Evolutionary conservation across 1,284 basidiomycete species (phyloP), one percentile per base, ranked within the genome.

Genomic region (Ganoderma leucocontextum): DNA sequence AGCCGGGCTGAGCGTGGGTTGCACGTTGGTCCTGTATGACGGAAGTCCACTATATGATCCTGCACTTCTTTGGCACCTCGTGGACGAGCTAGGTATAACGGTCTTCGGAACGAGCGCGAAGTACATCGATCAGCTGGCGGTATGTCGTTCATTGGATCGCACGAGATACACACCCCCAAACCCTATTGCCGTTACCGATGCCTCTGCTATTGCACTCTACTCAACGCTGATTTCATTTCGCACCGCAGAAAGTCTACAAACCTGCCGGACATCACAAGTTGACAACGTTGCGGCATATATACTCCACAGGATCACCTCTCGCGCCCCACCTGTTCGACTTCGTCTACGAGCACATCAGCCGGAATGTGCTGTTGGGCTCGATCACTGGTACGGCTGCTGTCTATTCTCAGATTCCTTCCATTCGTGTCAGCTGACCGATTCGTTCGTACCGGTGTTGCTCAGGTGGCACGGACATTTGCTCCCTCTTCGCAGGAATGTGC

Each of bases 401-500:
- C 67, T 64, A 53, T 42, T 64, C 22, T 49, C 36, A 19, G 53
- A 67, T 12, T 25, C 9, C 7, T 12, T 29, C 9, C 22, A 8
- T 8, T 35, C 15, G 42, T 22, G 2, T 13, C 58, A 60, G 38
- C 5, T 60, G 58, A 58, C 19, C 55, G 36, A 38, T 58, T 58
- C 19, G 55, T 58, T 19, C 55, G 58, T 60, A 25, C 58, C 38
- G 55, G 19, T 65, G 60, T n/a, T 41, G 19, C 66, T 22, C 75
- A 92, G 91, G 91, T 66, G 92, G 93, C 15, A 95, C 94, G 19
- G 95, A 96, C 77, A 94, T 96, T 44, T 95, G 94, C 80, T 95
- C 93, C 41, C 85, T 96, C 35, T 96, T 96, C 80, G 94, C 92
- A 29, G 93, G 93, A 7, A 91, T 95, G 85, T 92, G 89, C 77